Evolutionary conservation across 805 yeast species (phyloP).

Genomic region (Ogataea ramenticola): DNA sequence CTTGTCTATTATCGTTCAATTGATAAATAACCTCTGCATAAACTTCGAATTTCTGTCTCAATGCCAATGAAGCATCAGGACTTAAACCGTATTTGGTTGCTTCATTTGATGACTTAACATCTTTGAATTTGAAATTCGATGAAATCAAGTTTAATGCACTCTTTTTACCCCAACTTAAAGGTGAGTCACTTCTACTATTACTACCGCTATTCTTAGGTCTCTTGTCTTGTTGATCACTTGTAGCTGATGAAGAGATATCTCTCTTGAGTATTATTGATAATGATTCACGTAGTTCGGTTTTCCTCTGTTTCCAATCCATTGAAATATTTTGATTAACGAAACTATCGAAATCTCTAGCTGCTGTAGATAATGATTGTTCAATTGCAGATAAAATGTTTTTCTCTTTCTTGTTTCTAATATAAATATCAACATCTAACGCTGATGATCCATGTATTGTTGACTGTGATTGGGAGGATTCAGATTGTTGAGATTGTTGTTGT

Average conservation of each 20-base stretch:
- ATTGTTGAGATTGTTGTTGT: neutral
- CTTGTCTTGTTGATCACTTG: conserved; percentile 1
- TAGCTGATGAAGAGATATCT: conserved; percentile 13
- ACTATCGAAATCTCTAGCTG: conserved; percentile 77
- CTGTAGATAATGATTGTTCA: conserved; percentile 65
- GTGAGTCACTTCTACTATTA: conserved; percentile 1
- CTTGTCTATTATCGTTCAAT: conserved; percentile 63
- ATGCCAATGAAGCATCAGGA: conserved; percentile 31
- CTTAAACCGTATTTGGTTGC: conserved; percentile 12
- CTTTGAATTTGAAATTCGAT: conserved; percentile 21
- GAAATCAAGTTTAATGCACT: conserved; percentile 21
- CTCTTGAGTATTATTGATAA: conserved; percentile 49
- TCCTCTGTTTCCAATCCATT: conserved; percentile 78
- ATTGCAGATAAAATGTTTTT: conserved; percentile 78
- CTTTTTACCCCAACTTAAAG: conserved; percentile 21
- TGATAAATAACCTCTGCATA: conserved; percentile 67
- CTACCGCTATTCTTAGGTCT: neutral
- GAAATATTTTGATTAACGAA: conserved; percentile 67
- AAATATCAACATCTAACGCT: conserved; percentile 48
- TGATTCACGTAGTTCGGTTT: conserved; percentile 64
- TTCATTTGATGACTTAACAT: conserved; percentile 15
- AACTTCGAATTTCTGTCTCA: conserved; percentile 54
- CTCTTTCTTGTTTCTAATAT: conserved; percentile 64
- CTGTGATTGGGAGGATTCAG: neutral
- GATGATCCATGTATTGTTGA: neutral